Evolutionary conservation across 139 green algal genomes (phyloP).

Genomic region (Coelastrella sp.): DNA sequence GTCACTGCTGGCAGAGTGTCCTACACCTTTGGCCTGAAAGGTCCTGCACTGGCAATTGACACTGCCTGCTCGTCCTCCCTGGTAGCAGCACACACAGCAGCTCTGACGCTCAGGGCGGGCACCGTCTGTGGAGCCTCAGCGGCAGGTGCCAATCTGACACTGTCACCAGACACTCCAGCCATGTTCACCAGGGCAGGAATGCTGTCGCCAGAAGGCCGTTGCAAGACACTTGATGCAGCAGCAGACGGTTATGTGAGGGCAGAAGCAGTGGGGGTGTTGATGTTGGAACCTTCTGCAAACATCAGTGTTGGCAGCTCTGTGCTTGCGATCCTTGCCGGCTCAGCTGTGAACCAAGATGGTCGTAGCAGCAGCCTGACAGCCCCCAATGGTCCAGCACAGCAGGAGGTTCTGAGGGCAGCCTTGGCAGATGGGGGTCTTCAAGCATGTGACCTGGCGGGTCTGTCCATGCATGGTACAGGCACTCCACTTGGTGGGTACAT

Average conservation of each 20-base stretch:
- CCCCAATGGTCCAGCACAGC: constrained; percentile 89
- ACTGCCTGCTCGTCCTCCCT: constrained; percentile 87
- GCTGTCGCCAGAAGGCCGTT: constrained; percentile 43
- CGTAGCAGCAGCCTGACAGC: constrained; percentile 88
- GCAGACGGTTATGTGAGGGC: constrained; percentile 86
- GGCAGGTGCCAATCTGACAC: constrained; percentile 64
- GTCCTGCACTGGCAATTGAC: constrained; percentile 81
- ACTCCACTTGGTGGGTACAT: constrained; percentile 77
- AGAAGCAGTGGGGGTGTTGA: constrained; percentile 40
- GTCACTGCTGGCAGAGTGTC: constrained; percentile 81
- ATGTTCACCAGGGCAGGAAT: constrained; percentile 66
- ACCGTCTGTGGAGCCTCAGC: background rate
- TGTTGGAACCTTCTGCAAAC: background rate
- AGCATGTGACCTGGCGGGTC: background rate
- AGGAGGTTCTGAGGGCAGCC: constrained; percentile 73
- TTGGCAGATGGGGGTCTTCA: constrained; percentile 59
- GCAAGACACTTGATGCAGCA: constrained; percentile 78
- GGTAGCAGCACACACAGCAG: constrained; percentile 56
- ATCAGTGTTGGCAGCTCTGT: constrained; percentile 4
- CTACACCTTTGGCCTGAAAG: constrained; percentile 83
- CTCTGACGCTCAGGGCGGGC: background rate
- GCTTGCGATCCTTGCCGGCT: constrained; percentile 61
- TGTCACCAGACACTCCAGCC: constrained; percentile 67
- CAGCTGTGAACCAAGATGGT: constrained; percentile 87
- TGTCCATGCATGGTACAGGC: constrained; percentile 73